Base-by-base conservation (phyloP, 345 rosid genomes). In the Lagerstroemia speciosa region DNA sequence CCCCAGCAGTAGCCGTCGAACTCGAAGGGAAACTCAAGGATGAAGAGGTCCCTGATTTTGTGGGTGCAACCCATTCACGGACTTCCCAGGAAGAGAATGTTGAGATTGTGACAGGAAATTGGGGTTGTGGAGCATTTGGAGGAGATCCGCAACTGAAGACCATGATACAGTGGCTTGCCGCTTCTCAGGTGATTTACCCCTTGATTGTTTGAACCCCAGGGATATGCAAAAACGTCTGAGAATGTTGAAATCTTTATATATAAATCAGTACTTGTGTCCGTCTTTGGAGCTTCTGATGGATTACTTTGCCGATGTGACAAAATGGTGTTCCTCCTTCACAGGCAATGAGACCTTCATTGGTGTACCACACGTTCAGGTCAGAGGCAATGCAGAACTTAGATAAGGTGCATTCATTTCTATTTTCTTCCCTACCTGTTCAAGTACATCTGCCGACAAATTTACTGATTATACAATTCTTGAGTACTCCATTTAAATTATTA, bases 121-220 rank as follows among this genome's bases (percentile, higher is more conserved):
- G 99, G 97, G 97, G 99, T 20, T 91, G 97, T 77, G 99, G 99
- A 71, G 96, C 81, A 71, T 93, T 91, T 83, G 95, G 99, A 62
- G 99, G 97, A 74, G 99, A 93, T 77, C 93, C 96, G 48, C 87
- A 89, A 74, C 68, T 94, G 20, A 94, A 94, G 86, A 64, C 89
- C 75, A 77, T 87, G 60, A 82, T 88, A 74, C 99, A 94, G 75
- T 94, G 99, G 99, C 91, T 94, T 73, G 96, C 97, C 73, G 93
- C 96, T 73, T 91, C 99, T 40, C 96, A 91, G 98, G 98, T 89
- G 67, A 61, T 57, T 3, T 40, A n/a, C 17, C 41, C 60, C 53
- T 27, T 27, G 63, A 2, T 58, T 24, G 60, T 20, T 19, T 48
- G 55, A 48, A 19, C 55, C 24, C 19, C 55, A 48, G 20, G 24